phyloP scores from a whole-genome alignment of 2,329 filamentous ascomycete genomes.

The Ceratocystis destructans region DNA sequence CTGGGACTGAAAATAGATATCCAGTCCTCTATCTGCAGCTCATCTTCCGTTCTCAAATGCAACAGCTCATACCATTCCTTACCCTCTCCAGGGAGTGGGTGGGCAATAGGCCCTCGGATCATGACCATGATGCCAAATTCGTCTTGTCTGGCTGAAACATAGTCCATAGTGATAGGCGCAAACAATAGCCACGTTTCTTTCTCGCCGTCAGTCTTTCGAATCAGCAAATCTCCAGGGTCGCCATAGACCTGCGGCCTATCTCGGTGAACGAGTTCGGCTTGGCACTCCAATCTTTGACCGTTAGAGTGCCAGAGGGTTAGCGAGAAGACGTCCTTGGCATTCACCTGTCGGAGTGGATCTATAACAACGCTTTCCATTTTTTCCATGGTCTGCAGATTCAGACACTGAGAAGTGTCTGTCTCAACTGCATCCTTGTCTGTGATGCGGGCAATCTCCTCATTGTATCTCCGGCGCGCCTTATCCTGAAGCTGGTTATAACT shows the following conservation, averaged over 20 bases:
- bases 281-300: constrained; percentile 78
- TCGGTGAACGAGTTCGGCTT: constrained; percentile 72
- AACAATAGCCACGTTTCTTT: constrained; percentile 73
- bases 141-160: constrained; percentile 68
- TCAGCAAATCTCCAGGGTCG: constrained; percentile 69
- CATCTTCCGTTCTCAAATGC: constrained; percentile 60
- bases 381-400: constrained; percentile 65
- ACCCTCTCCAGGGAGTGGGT: constrained; percentile 34
- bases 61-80: constrained; percentile 75
- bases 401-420: constrained; percentile 67
- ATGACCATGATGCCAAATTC: constrained; percentile 68
- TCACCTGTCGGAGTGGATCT: constrained; percentile 66
- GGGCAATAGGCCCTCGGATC: constrained; percentile 48
- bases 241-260: constrained; percentile 58
- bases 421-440: constrained; percentile 74
- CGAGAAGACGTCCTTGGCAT: constrained; percentile 79
- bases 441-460: constrained; percentile 55
- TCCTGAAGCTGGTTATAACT: constrained; percentile 60
- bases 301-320: constrained; percentile 76
- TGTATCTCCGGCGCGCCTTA: constrained; percentile 53
- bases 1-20: constrained; percentile 55
- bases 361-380: constrained; percentile 57
- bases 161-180: constrained; percentile 61
- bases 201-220: constrained; percentile 72
- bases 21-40: constrained; percentile 74